A percentile compares a stretch with the other conserved stretches of the same genome.
These are phyloP conservation scores for Paramecium pentaurelia DNA, from an alignment of 73 alveolate species.

Conservation along the genomic window DNA sequence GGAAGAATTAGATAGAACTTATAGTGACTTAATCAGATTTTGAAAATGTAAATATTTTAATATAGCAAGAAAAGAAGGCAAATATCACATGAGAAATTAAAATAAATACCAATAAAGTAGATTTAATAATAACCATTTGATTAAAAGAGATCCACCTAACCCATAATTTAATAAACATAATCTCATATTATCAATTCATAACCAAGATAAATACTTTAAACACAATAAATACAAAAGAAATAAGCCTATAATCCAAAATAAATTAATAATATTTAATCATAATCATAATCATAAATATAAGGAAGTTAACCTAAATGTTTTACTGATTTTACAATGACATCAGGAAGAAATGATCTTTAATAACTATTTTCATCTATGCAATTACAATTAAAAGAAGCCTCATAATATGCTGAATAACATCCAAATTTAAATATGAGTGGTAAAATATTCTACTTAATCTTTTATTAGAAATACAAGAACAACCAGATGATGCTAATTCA, in stretches of 20 bases:
- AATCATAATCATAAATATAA: neutral
- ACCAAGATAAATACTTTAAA: neutral
- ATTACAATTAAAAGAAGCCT: neutral
- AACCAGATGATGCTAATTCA: neutral
- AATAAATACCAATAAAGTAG: neutral
- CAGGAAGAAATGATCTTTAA: neutral
- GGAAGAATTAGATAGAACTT: neutral
- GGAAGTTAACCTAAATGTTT: neutral
- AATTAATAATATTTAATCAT: neutral
- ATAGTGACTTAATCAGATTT: neutral
- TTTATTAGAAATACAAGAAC: neutral
- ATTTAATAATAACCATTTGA: neutral
- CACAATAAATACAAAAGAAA: neutral
- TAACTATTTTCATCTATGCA: neutral
- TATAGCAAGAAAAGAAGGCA: slow-evolving; percentile 29
- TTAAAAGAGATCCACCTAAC: neutral
- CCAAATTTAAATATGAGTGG: neutral
- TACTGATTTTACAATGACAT: neutral
- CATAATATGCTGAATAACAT: neutral
- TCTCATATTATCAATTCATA: neutral
- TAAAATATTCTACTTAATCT: neutral
- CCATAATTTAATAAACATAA: neutral
- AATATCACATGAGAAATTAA: neutral
- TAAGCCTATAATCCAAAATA: neutral
- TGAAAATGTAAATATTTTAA: neutral